Evolutionary conservation across 129 eudicot species (phyloP), one percentile per base, ranked within the genome.

Genomic region (Oenanthe sinensis): DNA sequence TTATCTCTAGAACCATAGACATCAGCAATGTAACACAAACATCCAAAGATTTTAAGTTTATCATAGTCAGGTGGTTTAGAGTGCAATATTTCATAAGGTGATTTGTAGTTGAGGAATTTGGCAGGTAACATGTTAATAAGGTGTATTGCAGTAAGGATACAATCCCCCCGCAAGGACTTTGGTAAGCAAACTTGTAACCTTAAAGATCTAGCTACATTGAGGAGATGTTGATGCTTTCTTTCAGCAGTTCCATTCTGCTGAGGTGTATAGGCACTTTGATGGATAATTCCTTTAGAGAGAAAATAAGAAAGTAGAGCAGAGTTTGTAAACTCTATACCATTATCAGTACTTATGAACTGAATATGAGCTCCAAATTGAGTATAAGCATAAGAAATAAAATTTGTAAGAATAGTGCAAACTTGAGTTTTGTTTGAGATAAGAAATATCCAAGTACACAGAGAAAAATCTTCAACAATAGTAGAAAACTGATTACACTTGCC

Each of bases 391-490:
- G 46, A 11, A 48, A 28, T 16, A 33, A 83, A 79, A 11, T 28
- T 37, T 2, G 47, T 15, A 1, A 79, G 0, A n/a, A 22, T 1
- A 10, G 3, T 9, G 2, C 11, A 24, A 0, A 70, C 76, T 33
- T 83, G 74, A 46, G 71, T 24, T 28, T 83, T 83, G 16, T 7
- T 7, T 7, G 8, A 60, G 5, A 83, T 13, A 0, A 83, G 24
- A 16, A 26, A 62, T 7, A 28, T 6, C 83, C 68, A 79, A 1
- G 79, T 77, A 0, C 22, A 28, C 13, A 49, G 30, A 12, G 60
- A 67, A 26, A 37, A 75, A 46, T 80, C 86, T 39, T 84, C 86
- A 2, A 79, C 79, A 22, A 79, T 22, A 28, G 71, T 75, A 0
- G 80, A n/a, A 30, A 84, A 84, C 10, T n/a, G 80, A 26, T 37